These are phyloP conservation scores for Starmera stellimalicola DNA, from an alignment of 1,139 yeast species.

Conservation along the genomic window DNA sequence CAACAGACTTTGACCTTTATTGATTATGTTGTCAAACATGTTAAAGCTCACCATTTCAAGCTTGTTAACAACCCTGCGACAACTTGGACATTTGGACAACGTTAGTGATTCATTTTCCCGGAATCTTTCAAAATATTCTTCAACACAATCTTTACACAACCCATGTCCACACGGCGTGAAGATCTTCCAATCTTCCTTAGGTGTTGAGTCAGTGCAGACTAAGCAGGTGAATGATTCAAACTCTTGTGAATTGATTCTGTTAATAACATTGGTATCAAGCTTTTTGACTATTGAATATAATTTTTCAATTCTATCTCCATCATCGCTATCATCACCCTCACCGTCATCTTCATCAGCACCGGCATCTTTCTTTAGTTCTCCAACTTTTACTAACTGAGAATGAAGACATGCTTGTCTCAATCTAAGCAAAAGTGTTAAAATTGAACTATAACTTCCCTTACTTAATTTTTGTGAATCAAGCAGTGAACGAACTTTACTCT, in stretches of 20 bases:
- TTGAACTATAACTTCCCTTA: slow-evolving; percentile 42
- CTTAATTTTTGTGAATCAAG: slow-evolving; percentile 19
- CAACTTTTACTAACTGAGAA: slow-evolving; percentile 62
- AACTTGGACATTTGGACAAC: slow-evolving; percentile 44
- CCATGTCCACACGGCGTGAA: slow-evolving; percentile 63
- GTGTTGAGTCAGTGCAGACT: slow-evolving; percentile 39
- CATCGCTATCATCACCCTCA: slow-evolving; percentile 7
- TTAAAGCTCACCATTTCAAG: slow-evolving; percentile 38
- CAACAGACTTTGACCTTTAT: slow-evolving; percentile 25
- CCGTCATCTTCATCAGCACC: slow-evolving; percentile 19
- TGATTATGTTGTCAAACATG: slow-evolving; percentile 40
- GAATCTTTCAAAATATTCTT: slow-evolving; percentile 36
- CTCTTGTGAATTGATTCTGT: slow-evolving; percentile 23
- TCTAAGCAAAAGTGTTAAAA: slow-evolving; percentile 66
- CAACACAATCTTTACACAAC: slow-evolving; percentile 55
- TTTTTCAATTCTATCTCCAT: slow-evolving; percentile 6
- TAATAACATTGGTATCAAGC: slow-evolving; percentile 17
- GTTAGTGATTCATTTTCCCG: slow-evolving; percentile 29
- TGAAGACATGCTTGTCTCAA: slow-evolving; percentile 91
- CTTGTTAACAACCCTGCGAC: slow-evolving; percentile 33
- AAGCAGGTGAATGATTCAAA: slow-evolving; percentile 41
- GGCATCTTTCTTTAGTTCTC: slow-evolving; percentile 29
- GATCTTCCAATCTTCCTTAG: slow-evolving; percentile 27
- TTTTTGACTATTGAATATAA: slow-evolving; percentile 19
- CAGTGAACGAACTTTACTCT: slow-evolving; percentile 35